phyloP scores from a whole-genome alignment of 768 basidiomycete genomes.

The Kwoniella newhampshirensis region DNA sequence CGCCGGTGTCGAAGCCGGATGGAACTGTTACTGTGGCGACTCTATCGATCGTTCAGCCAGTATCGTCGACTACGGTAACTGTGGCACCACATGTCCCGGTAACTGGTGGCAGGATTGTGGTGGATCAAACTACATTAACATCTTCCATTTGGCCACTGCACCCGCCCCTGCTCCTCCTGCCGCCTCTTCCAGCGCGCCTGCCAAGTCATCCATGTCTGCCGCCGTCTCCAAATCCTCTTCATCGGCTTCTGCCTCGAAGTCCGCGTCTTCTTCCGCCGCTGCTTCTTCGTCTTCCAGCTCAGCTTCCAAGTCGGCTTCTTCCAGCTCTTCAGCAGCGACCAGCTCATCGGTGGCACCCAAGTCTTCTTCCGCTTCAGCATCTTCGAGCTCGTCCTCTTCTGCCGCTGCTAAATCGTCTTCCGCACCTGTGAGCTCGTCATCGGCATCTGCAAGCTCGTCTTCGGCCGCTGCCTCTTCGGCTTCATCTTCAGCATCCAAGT shows the following conservation, averaged over 20 bases:
- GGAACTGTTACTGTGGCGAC: conserved; percentile 26
- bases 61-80: conserved; percentile 9
- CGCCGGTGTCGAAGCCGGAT: conserved; percentile 14
- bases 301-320: background rate
- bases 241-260: conserved; percentile 8
- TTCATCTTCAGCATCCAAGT: background rate
- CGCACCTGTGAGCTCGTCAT: background rate
- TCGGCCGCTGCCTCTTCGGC: conserved; percentile 1
- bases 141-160: conserved; percentile 13
- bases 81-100: conserved; percentile 25
- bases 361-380: background rate
- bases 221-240: conserved; percentile 5
- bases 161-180: conserved; percentile 7
- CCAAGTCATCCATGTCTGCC: conserved; percentile 12
- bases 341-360: background rate
- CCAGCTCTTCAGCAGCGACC: background rate
- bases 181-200: background rate
- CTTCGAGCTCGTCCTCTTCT: background rate
- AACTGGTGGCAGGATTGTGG: conserved; percentile 18
- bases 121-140: conserved; percentile 11
- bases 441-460: background rate
- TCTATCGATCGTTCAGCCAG: conserved; percentile 2
- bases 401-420: background rate
- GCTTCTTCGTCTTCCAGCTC: background rate
- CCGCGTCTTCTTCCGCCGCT: background rate